Base-by-base conservation (phyloP, 2,329 filamentous ascomycete genomes). In the Aspergillus transmontanensis region DNA sequence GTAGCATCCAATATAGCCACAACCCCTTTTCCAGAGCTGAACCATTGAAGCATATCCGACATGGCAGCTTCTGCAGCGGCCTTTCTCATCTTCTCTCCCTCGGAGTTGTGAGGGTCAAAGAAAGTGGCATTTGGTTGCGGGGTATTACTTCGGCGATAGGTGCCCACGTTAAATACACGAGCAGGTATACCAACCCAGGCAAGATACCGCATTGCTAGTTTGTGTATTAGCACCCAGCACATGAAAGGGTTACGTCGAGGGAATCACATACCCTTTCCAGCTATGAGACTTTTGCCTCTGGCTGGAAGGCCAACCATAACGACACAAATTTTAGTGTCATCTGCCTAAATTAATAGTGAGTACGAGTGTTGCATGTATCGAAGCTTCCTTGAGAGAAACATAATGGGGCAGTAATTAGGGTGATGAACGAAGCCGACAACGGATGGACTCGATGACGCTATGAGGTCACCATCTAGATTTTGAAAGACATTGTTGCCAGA, bases 271-370 rank as follows among this genome's bases (percentile, higher is more conserved):
- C 94, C 93, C 87, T 97, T 97, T 75, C 96, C 93, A 70, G 95
- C 94, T 77, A 99, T 98, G 79, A 97, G 88, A 82, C 93, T 97
- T 86, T 99, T 99, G 75, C 95, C 95, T 71, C 95, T 86, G 65
- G 95, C 95, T 60, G 95, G 95, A 76, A 99, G 85, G 69, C 95
- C 95, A 64, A 99, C 95, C 95, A 99, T 98, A 73, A 99, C 93
- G 68, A 99, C 94, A 79, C 94, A 98, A 82, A 99, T 96, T 79
- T 92, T 92, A 65, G 92, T 94, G 80, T 97, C 93, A 84, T 98
- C 94, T 72, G 91, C 92, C 92, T 96, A 90, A 68, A 94, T n/a
- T 10, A n/a, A 34, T 46, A 46, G 62, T 68, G 30, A 66, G 66
- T 59, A 34, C 57, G 54, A n/a, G 26, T 45, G 48, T 36, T 54